A percentile compares a stretch with the other conserved stretches of the same genome.
phyloP scores from a whole-genome alignment of 345 rosid genomes.

The Salix suchowensis region DNA sequence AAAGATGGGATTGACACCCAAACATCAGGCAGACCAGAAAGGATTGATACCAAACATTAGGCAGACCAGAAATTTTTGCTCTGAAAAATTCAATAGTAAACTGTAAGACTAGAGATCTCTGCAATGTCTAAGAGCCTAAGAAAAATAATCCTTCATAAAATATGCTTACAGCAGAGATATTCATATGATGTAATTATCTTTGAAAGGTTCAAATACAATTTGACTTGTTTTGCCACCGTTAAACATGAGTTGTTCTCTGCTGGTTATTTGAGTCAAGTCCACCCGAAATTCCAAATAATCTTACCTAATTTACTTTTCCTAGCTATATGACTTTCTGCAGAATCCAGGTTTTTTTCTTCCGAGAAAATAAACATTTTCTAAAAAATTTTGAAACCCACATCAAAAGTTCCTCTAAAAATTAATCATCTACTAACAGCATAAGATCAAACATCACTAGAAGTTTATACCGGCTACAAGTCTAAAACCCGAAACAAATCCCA shows the following conservation, averaged over 20 bases:
- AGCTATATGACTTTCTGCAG: not conserved
- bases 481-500: not conserved
- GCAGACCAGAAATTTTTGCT: not conserved
- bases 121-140: not conserved
- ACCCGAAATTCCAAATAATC: not conserved
- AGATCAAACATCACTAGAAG: not conserved
- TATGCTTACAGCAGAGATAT: not conserved
- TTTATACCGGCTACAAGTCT: not conserved
- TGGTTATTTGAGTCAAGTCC: not conserved
- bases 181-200: not conserved
- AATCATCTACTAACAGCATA: not conserved
- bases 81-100: not conserved
- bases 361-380: not conserved
- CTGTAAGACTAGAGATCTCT: not conserved
- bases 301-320: not conserved
- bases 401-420: not conserved
- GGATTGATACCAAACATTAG: not conserved
- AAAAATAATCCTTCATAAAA: not conserved
- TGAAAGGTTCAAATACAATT: not conserved
- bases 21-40: not conserved
- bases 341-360: not conserved
- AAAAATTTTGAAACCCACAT: not conserved
- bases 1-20: not conserved
- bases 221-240: not conserved
- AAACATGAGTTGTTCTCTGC: not conserved